Percentiles rank a stretch among this genome's conserved stretches.
These are phyloP conservation scores for Blastobotrys niveus DNA, from an alignment of 1,139 yeast species.

Conservation along the genomic window DNA sequence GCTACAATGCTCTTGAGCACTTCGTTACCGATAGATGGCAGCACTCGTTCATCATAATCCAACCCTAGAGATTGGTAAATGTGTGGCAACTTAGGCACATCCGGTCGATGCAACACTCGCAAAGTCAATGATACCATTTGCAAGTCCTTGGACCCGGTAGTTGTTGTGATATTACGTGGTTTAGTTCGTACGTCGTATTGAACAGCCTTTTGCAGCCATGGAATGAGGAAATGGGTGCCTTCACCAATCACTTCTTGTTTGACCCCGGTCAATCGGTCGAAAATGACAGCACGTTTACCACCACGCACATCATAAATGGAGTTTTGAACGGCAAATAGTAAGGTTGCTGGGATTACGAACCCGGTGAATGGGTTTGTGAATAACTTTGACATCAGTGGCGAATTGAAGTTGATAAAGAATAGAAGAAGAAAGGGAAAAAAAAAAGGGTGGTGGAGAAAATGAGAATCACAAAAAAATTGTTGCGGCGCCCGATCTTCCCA, in stretches of 20 bases:
- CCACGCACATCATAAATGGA: slow-evolving; percentile 81
- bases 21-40: slow-evolving; percentile 96
- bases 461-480: not conserved
- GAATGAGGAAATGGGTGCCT: slow-evolving; percentile 92
- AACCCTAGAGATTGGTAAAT: slow-evolving; percentile 88
- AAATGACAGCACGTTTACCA: slow-evolving; percentile 91
- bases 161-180: slow-evolving; percentile 89
- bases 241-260: slow-evolving; percentile 83
- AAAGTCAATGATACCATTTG: slow-evolving; percentile 93
- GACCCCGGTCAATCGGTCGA: slow-evolving; percentile 88
- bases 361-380: slow-evolving; percentile 21
- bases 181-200: slow-evolving; percentile 86
- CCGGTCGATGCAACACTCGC: slow-evolving; percentile 92
- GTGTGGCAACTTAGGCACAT: slow-evolving; percentile 68
- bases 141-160: slow-evolving; percentile 95
- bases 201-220: slow-evolving; percentile 93
- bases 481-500: not conserved
- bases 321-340: slow-evolving; percentile 27
- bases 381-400: slow-evolving; percentile 15
- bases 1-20: slow-evolving; percentile 93
- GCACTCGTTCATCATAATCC: slow-evolving; percentile 94
- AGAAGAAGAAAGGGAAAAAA: too few relatives aligned
- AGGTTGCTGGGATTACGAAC: slow-evolving; percentile 29
- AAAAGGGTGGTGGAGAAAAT: not conserved
- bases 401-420: too few relatives aligned